Conservation (phyloP, 2,329 filamentous ascomycete species). For the Fusarium pseudocircinatum region DNA sequence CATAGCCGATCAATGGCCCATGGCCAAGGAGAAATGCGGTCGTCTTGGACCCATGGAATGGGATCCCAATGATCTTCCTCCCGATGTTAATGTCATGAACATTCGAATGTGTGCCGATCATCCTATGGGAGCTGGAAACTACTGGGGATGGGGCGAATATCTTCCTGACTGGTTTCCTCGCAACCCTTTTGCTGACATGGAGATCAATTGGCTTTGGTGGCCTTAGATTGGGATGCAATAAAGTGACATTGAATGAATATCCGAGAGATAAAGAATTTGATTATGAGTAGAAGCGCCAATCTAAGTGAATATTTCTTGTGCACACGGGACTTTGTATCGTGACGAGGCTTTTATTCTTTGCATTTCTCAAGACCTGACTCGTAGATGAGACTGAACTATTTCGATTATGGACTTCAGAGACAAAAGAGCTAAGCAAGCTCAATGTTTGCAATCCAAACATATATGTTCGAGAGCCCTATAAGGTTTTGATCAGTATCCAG, state of each 20-base stretch:
- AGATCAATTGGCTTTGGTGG: background rate
- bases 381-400: background rate
- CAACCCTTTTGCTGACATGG: constrained; percentile 13
- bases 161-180: constrained; percentile 22
- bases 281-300: background rate
- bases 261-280: no score
- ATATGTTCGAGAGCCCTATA: no score
- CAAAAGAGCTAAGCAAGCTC: accelerated
- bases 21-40: constrained; percentile 14
- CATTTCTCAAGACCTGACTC: background rate
- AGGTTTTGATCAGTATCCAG: constrained; percentile 8
- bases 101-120: constrained; percentile 26
- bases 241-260: no score
- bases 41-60: constrained; percentile 27
- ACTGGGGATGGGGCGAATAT: constrained; percentile 29
- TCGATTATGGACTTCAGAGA: background rate
- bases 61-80: constrained; percentile 17
- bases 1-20: constrained; percentile 9
- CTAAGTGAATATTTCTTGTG: no score
- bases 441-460: accelerated
- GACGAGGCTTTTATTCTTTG: background rate
- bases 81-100: background rate
- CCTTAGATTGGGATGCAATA: background rate
- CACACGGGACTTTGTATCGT: background rate
- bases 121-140: constrained; percentile 16